These are phyloP conservation scores for Hippophae gyantsensis DNA, from an alignment of 306 rosid species.

Conservation along the genomic window DNA sequence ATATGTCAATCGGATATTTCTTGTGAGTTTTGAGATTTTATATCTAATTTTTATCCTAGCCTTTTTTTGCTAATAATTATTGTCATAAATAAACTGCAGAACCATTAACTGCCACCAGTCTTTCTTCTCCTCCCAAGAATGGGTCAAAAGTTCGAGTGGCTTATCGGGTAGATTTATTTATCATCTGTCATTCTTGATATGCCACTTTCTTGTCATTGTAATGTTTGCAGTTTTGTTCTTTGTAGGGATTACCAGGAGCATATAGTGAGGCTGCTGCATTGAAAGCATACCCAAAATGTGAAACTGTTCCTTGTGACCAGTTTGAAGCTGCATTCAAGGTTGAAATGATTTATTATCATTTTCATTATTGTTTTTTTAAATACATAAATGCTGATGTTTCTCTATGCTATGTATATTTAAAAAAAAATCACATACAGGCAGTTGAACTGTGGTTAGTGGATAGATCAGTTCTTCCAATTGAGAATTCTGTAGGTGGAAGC, in stretches of 20 bases:
- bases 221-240: constrained; percentile 12
- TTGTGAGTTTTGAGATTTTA: too few species aligned
- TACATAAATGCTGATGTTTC: too few species aligned
- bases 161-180: constrained; percentile 53
- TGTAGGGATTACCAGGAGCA: constrained; percentile 82
- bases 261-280: constrained; percentile 81
- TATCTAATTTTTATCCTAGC: constrained; percentile 1
- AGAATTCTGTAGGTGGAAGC: constrained; percentile 83
- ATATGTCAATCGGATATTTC: too few species aligned
- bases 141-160: constrained; percentile 79
- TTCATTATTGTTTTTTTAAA: neutral
- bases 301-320: constrained; percentile 79
- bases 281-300: constrained; percentile 75
- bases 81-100: constrained; percentile 39
- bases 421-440: constrained; percentile 35
- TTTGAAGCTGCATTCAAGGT: constrained; percentile 90
- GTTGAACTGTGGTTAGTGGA: constrained; percentile 89
- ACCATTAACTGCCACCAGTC: constrained; percentile 49
- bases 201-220: constrained; percentile 16
- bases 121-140: constrained; percentile 31
- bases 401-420: too few species aligned
- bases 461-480: constrained; percentile 88
- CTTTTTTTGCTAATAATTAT: constrained; percentile 8
- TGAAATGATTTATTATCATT: constrained; percentile 7
- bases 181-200: constrained; percentile 11